These are phyloP conservation scores for Monilinia polystroma DNA, from an alignment of 2,329 filamentous ascomycete species.

Conservation along the genomic window DNA sequence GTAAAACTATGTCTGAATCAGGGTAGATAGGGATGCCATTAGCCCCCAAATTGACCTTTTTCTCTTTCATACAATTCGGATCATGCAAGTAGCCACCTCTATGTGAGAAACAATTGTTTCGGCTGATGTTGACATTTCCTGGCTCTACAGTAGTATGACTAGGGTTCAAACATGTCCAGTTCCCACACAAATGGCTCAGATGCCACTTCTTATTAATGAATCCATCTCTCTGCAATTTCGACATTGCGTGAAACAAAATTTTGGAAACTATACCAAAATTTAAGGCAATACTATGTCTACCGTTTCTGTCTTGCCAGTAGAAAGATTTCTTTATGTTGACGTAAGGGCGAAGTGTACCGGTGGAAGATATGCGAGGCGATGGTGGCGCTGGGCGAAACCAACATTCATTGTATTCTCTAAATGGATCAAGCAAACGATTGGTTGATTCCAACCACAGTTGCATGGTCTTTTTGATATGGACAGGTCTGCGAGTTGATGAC, in stretches of 20 bases:
- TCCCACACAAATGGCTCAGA: constrained; percentile 39
- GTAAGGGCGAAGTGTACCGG: constrained; percentile 21
- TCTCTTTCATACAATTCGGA: constrained; percentile 36
- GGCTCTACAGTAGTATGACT: constrained; percentile 37
- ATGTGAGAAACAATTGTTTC: constrained; percentile 38
- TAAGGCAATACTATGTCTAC: constrained; percentile 28
- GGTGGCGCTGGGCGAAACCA: constrained; percentile 35
- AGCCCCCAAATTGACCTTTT: constrained; percentile 30
- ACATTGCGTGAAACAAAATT: constrained; percentile 31
- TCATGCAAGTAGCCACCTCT: constrained; percentile 32
- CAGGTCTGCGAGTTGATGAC: constrained; percentile 24
- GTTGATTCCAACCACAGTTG: constrained; percentile 28
- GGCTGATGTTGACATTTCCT: constrained; percentile 31
- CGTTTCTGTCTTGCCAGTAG: constrained; percentile 25
- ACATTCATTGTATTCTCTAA: constrained; percentile 29
- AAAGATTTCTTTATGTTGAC: constrained; percentile 28
- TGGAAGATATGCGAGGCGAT: constrained; percentile 19
- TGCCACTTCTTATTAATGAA: constrained; percentile 38
- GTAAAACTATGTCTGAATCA: not conserved
- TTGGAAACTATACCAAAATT: constrained; percentile 35
- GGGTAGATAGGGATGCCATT: constrained; percentile 25
- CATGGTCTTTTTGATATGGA: constrained; percentile 29
- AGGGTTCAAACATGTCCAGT: constrained; percentile 40
- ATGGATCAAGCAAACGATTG: constrained; percentile 28
- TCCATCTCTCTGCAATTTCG: constrained; percentile 34